Base-by-base conservation (phyloP, 148 eudicot species). In the Vaccinium myrtillus region DNA sequence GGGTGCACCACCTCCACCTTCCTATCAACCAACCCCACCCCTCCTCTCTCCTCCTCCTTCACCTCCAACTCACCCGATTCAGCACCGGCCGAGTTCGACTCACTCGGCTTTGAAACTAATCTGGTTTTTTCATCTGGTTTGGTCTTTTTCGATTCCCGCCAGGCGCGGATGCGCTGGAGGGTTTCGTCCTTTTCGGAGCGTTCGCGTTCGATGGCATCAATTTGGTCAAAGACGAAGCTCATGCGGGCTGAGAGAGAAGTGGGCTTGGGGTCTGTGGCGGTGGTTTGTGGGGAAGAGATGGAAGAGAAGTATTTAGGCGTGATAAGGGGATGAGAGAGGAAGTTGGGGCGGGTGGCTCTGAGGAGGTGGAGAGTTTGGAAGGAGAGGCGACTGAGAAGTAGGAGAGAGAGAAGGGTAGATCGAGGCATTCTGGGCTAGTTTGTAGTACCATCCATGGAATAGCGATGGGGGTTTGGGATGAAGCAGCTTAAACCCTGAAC, bases 221-320 rank as follows among this genome's bases (percentile, higher is more conserved):
- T 96, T 88, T 96, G 98, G 61, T 96, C 98, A 92, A 96, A 96
- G 65, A 96, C 94, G 86, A 93, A 94, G 91, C 96, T 94, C 85
- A 96, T 89, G 12, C 99, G 94, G 49, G 97, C 90, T 0, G 99
- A 90, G 49, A 94, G 95, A 0, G 98, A 92, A 19, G 91, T 63
- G 82, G 94, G 91, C 55, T 90, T 91, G 27, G 91, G 43, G 43
- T 39, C 43, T 12, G 56, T 13, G 56, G 15, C 13, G 56, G 56
- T 54, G 15, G 56, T 13, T 54, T 54, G 56, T 54, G 56, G 0
- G 56, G 16, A 53, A 15, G 56, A 54, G 18, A 54, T 54, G 0
- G 56, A 13, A 54, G 56, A 54, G 16, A 54, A 54, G 16, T 54
- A 49, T 13, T 13, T 54, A 2, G 56, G 56, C 13, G 16, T 54